These are phyloP conservation scores for Paragyromitra xinjiangensis DNA, from an alignment of 495 filamentous ascomycete species.

Conservation along the genomic window DNA sequence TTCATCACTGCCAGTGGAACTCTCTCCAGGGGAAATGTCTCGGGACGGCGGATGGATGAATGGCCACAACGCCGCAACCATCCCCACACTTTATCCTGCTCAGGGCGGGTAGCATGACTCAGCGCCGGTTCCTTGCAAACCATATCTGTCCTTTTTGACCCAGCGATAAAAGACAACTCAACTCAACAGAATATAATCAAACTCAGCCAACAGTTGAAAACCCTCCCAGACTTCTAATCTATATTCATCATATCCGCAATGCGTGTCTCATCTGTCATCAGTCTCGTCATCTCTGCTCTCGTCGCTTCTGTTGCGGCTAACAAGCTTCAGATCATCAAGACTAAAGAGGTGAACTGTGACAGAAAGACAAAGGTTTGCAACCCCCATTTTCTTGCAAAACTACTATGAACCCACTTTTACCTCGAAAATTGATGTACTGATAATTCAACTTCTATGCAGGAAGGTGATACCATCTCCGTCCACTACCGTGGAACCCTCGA, in stretches of 20 bases:
- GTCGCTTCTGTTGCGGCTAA: constrained; percentile 64
- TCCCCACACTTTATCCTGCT: neutral
- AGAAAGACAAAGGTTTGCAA: constrained; percentile 71
- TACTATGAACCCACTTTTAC: constrained; percentile 59
- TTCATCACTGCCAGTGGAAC: neutral
- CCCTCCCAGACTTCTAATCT: neutral
- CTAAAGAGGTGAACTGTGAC: constrained; percentile 72
- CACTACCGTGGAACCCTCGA: constrained; percentile 87
- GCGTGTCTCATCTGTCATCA: constrained; percentile 65
- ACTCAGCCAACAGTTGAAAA: neutral
- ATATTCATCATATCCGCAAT: constrained; percentile 58
- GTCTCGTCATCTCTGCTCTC: constrained; percentile 64
- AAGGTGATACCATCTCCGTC: constrained; percentile 80
- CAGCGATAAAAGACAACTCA: constrained; percentile 28
- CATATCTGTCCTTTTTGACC: constrained; percentile 45
- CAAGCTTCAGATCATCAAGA: constrained; percentile 78
- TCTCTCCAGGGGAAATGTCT: neutral
- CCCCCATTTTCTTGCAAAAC: constrained; percentile 57
- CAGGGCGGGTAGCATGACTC: neutral
- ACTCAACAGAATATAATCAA: neutral
- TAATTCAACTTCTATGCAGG: constrained; percentile 72
- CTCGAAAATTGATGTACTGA: constrained; percentile 77
- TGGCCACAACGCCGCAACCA: neutral
- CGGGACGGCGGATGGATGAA: neutral
- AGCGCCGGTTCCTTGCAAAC: constrained; percentile 8